Conservation (phyloP, 148 eudicot species). For the Cornus florida region DNA sequence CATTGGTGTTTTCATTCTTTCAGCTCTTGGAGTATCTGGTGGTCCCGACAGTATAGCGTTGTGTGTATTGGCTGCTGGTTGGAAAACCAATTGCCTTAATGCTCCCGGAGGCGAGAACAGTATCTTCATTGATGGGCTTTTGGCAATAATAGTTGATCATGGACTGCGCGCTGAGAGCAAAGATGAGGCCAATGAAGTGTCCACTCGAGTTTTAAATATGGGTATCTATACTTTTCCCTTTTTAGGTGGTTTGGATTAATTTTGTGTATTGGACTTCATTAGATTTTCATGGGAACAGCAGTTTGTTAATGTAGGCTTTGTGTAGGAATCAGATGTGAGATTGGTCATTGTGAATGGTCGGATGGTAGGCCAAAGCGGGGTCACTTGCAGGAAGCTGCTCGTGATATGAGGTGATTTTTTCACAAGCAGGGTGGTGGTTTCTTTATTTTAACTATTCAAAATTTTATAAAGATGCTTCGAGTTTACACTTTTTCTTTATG, state of each 20-base stretch:
- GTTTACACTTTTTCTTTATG: constrained; percentile 3
- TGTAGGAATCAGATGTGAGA: constrained; percentile 84
- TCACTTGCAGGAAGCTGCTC: constrained; percentile 93
- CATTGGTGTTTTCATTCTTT: constrained; percentile 12
- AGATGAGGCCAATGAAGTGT: constrained; percentile 74
- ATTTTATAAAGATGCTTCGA: not conserved
- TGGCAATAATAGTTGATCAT: constrained; percentile 90
- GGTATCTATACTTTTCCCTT: constrained; percentile 41
- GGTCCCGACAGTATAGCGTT: constrained; percentile 97
- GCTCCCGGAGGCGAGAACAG: constrained; percentile 30
- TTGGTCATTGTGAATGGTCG: constrained; percentile 72
- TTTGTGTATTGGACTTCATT: not conserved
- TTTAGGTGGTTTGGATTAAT: constrained; percentile 12
- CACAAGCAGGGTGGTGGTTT: not conserved
- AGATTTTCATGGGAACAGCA: constrained; percentile 6
- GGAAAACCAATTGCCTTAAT: constrained; percentile 49
- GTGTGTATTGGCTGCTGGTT: constrained; percentile 66
- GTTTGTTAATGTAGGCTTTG: constrained; percentile 37
- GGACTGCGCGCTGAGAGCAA: constrained; percentile 79
- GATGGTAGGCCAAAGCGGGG: constrained; percentile 75
- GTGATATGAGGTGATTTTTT: constrained; percentile 65
- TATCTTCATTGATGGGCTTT: constrained; percentile 64
- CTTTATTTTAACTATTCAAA: not conserved
- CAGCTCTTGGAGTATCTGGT: constrained; percentile 95
- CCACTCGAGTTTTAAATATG: constrained; percentile 58